phyloP scores from a whole-genome alignment of 352 stramenopile genomes.

The Phytophthora nicotianae region DNA sequence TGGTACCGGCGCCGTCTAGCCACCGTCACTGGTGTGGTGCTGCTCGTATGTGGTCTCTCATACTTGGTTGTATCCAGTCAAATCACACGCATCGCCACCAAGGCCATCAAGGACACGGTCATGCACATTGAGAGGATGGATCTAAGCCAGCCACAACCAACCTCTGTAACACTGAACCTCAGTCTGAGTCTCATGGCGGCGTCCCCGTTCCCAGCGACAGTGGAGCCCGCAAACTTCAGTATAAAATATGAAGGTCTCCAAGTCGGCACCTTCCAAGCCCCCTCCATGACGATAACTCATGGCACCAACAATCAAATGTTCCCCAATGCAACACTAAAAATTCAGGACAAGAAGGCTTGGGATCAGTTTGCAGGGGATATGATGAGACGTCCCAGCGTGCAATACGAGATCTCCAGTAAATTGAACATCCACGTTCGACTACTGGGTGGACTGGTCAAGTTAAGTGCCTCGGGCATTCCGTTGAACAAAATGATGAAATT shows the following conservation, averaged over 20 bases:
- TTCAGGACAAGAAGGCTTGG: conserved; percentile 63
- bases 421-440: conserved; percentile 63
- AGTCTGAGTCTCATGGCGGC: conserved; percentile 50
- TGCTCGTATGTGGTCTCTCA: conserved; percentile 39
- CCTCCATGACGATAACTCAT: conserved; percentile 54
- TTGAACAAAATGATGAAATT: conserved; percentile 67
- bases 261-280: conserved; percentile 55
- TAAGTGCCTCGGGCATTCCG: conserved; percentile 48
- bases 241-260: conserved; percentile 48
- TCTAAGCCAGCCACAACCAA: conserved; percentile 44
- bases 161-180: conserved; percentile 53
- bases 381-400: conserved; percentile 47
- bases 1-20: conserved; percentile 35
- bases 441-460: conserved; percentile 52
- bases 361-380: conserved; percentile 72
- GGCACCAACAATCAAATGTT: conserved; percentile 59
- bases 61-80: conserved; percentile 58
- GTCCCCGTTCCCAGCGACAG: conserved; percentile 55
- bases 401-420: conserved; percentile 55
- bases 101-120: conserved; percentile 58
- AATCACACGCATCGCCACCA: conserved; percentile 56
- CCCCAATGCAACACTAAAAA: conserved; percentile 53
- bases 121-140: conserved; percentile 71
- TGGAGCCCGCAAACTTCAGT: conserved; percentile 53
- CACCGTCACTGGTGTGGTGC: conserved; percentile 12